These are phyloP conservation scores for Dryas alaskensis DNA, from an alignment of 306 rosid genomes.

Conservation along the genomic window DNA sequence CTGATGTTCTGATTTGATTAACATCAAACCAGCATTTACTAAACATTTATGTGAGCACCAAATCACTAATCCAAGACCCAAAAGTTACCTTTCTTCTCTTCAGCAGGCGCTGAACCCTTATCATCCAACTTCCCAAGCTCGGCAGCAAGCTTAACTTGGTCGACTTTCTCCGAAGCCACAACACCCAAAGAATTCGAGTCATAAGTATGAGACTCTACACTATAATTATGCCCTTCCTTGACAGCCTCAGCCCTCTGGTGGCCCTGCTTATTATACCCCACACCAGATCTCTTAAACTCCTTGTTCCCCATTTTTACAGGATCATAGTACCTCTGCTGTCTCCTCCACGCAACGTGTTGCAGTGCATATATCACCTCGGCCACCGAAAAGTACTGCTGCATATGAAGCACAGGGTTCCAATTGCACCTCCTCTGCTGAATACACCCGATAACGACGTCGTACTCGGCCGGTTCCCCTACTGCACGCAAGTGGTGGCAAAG, in stretches of 20 bases:
- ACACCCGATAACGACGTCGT: constrained; percentile 58
- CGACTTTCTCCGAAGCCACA: constrained; percentile 47
- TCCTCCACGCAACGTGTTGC: constrained; percentile 77
- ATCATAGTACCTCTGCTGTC: constrained; percentile 70
- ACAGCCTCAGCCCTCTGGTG: constrained; percentile 52
- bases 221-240: constrained; percentile 53
- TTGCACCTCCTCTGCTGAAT: constrained; percentile 81
- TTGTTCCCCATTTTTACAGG: constrained; percentile 51
- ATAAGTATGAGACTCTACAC: constrained; percentile 43
- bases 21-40: neutral
- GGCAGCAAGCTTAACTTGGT: constrained; percentile 43
- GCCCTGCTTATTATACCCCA: constrained; percentile 54
- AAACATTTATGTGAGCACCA: neutral
- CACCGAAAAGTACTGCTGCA: constrained; percentile 94
- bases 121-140: constrained; percentile 49
- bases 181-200: constrained; percentile 43
- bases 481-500: constrained; percentile 78
- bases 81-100: constrained; percentile 56
- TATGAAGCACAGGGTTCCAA: constrained; percentile 89
- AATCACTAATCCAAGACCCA: constrained; percentile 9
- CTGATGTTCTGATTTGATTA: neutral
- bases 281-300: constrained; percentile 59
- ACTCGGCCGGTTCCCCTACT: constrained; percentile 78
- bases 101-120: constrained; percentile 35
- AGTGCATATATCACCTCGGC: constrained; percentile 66